Evolutionary conservation across 495 filamentous ascomycete genomes (phyloP), one percentile per base, ranked within the genome.

Genomic region (Podospora pseudoanserina): DNA sequence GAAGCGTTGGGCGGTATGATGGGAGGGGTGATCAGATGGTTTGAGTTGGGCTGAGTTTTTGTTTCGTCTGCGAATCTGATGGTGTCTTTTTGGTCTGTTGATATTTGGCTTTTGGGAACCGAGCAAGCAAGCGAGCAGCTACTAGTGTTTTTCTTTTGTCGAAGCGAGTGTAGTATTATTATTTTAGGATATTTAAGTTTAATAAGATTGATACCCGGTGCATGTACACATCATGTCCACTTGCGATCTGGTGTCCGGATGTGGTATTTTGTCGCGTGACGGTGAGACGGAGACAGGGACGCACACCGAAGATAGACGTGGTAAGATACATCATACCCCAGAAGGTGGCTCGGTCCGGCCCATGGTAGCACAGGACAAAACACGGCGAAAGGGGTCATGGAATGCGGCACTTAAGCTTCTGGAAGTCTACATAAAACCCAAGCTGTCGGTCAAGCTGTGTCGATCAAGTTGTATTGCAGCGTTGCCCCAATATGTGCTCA

Each of bases 11-110:
- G 1, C 60, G 32, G 60, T 65, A 57, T 30, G 26, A 54, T 65
- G 54, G 16, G 16, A 11, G 64, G n/a, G 64, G 64, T 6, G 64
- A 65, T 30, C 20, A 65, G n/a, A 57, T 65, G 64, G 64, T 65
- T 56, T 65, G 54, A 57, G 30, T 20, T 16, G 44, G 20, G 26
- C 7, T 9, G 5, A 28, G 26, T 44, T 26, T 23, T 64, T 6
- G 26, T 3, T 26, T 64, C 1, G 44, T 49, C 19, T 15, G 5
- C 5, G 27, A 5, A 60, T 61, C 15, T 59, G 11, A n/a, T 30
- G 16, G 1, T 27, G 26, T 61, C 32, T 6, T 23, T 26, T 61
- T 6, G 9, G 13, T 27, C 7, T 28, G 26, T 28, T 18, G 6
- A 61, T 28, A 18, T 61, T 61, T 61, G 4, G 59, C 16, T 18